Conservation (phyloP, 2,329 filamentous ascomycete genomes). For the Cladobotryum protrusum region DNA sequence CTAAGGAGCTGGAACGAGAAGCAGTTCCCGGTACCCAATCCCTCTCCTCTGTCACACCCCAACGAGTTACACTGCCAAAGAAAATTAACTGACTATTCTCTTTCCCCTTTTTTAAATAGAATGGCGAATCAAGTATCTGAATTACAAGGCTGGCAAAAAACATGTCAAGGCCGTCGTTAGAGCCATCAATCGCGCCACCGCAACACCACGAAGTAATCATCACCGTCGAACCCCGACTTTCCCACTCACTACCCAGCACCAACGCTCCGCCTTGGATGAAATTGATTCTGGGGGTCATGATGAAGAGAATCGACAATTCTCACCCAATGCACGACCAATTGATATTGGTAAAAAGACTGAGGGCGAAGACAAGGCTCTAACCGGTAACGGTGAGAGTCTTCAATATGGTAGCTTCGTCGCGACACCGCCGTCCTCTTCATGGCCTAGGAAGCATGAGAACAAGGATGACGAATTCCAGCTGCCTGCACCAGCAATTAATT, state of each 20-base stretch:
- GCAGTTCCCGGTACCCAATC: constrained; percentile 63
- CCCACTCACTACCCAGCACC: constrained; percentile 8
- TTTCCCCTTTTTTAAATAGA: constrained; percentile 38
- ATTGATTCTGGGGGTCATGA: not conserved
- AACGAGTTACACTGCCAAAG: not conserved
- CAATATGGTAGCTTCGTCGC: constrained; percentile 50
- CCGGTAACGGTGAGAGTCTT: constrained; percentile 30
- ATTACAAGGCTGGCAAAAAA: constrained; percentile 96
- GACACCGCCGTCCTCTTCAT: constrained; percentile 30
- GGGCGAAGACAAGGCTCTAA: constrained; percentile 37
- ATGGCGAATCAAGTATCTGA: constrained; percentile 89
- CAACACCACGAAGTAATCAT: constrained; percentile 39
- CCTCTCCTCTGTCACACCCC: not conserved
- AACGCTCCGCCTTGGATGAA: not conserved
- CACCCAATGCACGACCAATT: not conserved
- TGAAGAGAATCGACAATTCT: not conserved
- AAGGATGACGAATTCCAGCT: constrained; percentile 40
- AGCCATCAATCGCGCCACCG: constrained; percentile 59
- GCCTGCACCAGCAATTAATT: constrained; percentile 46
- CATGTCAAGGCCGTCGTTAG: constrained; percentile 76
- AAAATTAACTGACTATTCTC: not conserved
- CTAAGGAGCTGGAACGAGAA: constrained; percentile 77
- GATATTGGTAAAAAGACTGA: not conserved
- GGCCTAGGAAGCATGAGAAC: constrained; percentile 15
- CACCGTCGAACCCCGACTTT: constrained; percentile 28